Conservation (phyloP, 2,329 filamentous ascomycete genomes). For the Scedosporium dehoogii region DNA sequence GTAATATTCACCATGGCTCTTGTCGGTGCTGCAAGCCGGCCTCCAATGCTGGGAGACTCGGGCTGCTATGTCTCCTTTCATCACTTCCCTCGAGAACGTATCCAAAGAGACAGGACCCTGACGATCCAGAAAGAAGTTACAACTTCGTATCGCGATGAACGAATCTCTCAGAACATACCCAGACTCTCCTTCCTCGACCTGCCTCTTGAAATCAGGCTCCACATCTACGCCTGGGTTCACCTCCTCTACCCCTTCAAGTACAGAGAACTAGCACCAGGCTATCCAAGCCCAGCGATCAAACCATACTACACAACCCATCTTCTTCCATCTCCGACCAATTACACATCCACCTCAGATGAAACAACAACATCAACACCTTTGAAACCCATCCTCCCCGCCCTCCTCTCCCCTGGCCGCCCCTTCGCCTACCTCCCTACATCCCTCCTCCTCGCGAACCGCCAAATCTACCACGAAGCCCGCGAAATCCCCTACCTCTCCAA, state of each 20-base stretch:
- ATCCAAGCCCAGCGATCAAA: conserved; percentile 23
- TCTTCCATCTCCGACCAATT: not conserved
- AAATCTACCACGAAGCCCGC: conserved; percentile 32
- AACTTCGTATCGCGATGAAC: not conserved
- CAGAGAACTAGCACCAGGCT: conserved; percentile 28
- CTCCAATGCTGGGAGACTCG: no score
- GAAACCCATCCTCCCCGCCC: not conserved
- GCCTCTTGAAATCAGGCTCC: conserved; percentile 34
- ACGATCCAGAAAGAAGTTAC: not conserved
- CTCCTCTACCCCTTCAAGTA: conserved; percentile 26
- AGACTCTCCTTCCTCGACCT: conserved; percentile 22
- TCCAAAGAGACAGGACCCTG: not conserved
- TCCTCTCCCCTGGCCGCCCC: conserved; percentile 25
- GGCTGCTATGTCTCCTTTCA: no score
- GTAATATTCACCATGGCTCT: no score
- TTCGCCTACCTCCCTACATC: conserved; percentile 28
- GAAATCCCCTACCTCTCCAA: conserved; percentile 29
- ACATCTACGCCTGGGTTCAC: conserved; percentile 34
- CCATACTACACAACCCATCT: conserved; percentile 14
- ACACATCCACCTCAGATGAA: not conserved
- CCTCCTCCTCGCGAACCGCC: conserved; percentile 26
- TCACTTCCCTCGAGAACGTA: not conserved
- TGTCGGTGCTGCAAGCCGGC: no score
- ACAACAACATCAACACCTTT: not conserved
- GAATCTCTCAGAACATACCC: not conserved